Conservation (phyloP, 768 basidiomycete genomes). For the Hortiboletus campestris region DNA sequence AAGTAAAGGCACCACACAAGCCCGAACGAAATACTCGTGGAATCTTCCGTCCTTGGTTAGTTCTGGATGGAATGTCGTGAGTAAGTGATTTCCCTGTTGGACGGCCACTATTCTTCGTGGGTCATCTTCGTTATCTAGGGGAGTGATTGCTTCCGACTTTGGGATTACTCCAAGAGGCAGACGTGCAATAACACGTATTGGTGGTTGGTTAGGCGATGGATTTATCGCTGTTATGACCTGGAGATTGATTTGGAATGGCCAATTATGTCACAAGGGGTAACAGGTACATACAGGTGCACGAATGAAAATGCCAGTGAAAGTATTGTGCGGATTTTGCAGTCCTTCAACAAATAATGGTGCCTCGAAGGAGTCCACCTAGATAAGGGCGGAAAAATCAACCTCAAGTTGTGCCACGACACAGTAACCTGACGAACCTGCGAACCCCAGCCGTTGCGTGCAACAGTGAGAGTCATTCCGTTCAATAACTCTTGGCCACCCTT, state of each 20-base stretch:
- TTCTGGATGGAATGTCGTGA: constrained; percentile 95
- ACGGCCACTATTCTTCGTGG: constrained; percentile 77
- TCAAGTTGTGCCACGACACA: neutral
- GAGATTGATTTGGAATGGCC: neutral
- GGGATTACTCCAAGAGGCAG: constrained; percentile 55
- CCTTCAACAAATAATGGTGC: constrained; percentile 64
- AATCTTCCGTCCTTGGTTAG: constrained; percentile 83
- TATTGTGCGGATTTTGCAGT: constrained; percentile 53
- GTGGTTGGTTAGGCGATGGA: constrained; percentile 45
- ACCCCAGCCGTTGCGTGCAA: constrained; percentile 93
- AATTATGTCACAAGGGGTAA: neutral
- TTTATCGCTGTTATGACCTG: constrained; percentile 65
- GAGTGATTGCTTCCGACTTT: constrained; percentile 33
- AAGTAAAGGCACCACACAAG: constrained; percentile 55
- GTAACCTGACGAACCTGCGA: constrained; percentile 58
- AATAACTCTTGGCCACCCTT: constrained; percentile 86
- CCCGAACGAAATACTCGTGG: constrained; percentile 85
- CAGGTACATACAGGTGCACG: constrained; percentile 73
- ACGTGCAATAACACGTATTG: constrained; percentile 69
- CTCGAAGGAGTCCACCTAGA: constrained; percentile 88
- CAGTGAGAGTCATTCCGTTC: constrained; percentile 74
- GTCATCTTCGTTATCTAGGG: constrained; percentile 47
- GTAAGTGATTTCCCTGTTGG: constrained; percentile 77
- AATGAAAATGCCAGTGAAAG: constrained; percentile 88
- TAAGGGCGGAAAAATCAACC: neutral